A percentile compares a stretch with the other conserved stretches of the same genome.
These are phyloP conservation scores for Cryptococcus sp. DNA, from an alignment of 1,284 basidiomycete genomes.

Conservation along the genomic window DNA sequence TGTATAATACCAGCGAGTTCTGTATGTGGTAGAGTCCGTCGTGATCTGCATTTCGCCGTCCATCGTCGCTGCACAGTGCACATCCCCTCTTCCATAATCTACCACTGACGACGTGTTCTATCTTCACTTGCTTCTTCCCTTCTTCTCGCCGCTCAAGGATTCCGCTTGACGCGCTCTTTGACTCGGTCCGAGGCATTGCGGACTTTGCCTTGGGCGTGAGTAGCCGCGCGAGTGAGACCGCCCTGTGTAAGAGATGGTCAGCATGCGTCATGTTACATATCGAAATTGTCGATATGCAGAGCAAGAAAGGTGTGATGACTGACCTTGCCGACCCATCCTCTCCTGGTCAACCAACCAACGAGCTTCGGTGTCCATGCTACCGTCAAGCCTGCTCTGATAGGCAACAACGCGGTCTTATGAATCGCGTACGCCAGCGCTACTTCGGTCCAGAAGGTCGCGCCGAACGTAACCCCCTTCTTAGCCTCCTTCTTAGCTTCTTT, in stretches of 20 bases:
- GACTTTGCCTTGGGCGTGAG: slow-evolving; percentile 35
- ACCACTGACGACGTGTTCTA: background rate
- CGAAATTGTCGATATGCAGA: background rate
- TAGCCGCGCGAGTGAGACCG: slow-evolving; percentile 40
- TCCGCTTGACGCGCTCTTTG: slow-evolving; percentile 28
- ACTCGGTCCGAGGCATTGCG: slow-evolving; percentile 32
- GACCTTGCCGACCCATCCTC: slow-evolving; percentile 65
- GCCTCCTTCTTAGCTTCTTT: slow-evolving; percentile 15
- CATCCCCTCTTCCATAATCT: background rate
- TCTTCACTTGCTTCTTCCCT: background rate
- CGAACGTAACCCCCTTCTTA: slow-evolving; percentile 19
- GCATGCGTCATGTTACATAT: too few species aligned
- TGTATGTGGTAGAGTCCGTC: too few species aligned
- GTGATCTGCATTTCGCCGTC: too few species aligned
- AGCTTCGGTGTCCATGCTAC: slow-evolving; percentile 82
- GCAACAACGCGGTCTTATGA: slow-evolving; percentile 93
- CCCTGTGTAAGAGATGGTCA: slow-evolving; percentile 21
- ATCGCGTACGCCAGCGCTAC: slow-evolving; percentile 88
- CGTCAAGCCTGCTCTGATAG: slow-evolving; percentile 83
- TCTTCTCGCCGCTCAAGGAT: background rate
- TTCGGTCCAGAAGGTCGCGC: slow-evolving; percentile 73
- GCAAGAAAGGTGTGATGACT: slow-evolving; percentile 16
- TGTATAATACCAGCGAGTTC: too few species aligned
- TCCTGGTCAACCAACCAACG: slow-evolving; percentile 70
- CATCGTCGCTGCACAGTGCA: too few species aligned